Percentiles rank a stretch among this genome's conserved stretches.
phyloP scores from a whole-genome alignment of 208 protist species.

The Leishmania amazonensis region DNA sequence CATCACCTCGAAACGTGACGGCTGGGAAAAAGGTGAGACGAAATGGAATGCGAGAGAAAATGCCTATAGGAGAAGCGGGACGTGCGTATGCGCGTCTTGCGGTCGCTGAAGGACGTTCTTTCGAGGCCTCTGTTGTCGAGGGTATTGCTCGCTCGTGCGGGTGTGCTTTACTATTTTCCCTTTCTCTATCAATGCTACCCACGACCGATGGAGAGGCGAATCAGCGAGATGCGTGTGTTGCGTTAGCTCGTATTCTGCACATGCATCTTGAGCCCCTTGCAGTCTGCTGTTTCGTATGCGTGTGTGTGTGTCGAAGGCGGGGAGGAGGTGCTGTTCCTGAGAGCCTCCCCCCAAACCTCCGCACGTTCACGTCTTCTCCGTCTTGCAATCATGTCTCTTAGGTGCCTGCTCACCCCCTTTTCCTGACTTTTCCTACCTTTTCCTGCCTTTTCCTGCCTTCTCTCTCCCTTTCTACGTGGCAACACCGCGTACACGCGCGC shows the following conservation, averaged over 20 bases:
- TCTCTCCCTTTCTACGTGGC: neutral
- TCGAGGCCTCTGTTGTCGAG: neutral
- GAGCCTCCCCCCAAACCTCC: too few species aligned
- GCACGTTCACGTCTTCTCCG: neutral
- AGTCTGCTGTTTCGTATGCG: neutral
- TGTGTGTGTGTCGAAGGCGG: neutral
- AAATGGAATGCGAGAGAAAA: neutral
- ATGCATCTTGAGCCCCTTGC: neutral
- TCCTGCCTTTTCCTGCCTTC: neutral
- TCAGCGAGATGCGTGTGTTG: neutral
- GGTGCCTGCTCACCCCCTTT: neutral
- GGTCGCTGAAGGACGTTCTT: neutral
- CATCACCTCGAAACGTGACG: neutral
- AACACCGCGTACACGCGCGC: constrained; percentile 4
- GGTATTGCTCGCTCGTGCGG: neutral
- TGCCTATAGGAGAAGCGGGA: neutral
- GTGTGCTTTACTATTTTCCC: neutral
- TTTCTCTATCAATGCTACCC: neutral
- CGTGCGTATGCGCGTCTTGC: neutral
- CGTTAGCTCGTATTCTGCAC: neutral
- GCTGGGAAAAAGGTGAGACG: neutral
- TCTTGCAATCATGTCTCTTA: neutral
- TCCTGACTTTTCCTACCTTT: neutral
- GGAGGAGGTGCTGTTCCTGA: neutral
- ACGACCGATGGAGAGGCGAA: neutral